Evolutionary conservation across 2,329 filamentous ascomycete genomes (phyloP), one percentile per base, ranked within the genome.

Genomic region (Metarhizium anisopliae): DNA sequence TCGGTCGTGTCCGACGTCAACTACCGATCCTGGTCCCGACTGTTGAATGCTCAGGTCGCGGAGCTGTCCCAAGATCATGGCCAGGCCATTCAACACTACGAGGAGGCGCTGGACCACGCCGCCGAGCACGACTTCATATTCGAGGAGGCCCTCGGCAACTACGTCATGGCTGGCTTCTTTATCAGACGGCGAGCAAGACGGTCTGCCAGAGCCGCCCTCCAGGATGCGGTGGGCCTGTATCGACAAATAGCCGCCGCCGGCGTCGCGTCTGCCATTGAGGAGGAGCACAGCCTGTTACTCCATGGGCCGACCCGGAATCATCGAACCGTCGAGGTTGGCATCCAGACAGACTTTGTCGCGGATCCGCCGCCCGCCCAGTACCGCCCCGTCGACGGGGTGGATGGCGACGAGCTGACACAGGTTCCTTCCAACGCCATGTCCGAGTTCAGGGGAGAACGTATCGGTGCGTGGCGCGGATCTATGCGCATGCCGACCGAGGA

Each of bases 111-210:
- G 56, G 87, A 92, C 62, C 87, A 91, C 63, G 82, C 85, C 13
- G 77, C 87, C 20, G 77, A 87, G 55, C 78, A 89, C 61, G 77
- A 78, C 47, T 86, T 88, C 59, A 64, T 79, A 2, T 80, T 90
- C 52, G 88, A 92, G 58, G 86, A 91, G 67, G 88, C 85, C 0
- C 74, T 90, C 2, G 82, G 83, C 16, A 86, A 87, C 64, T 88
- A 89, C 65, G 74, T 91, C 35, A 86, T 91, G 73, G 87, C 84
- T 2, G 86, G 86, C 10, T 85, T 84, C 65, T 82, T 90, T 59
- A 75, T 89, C 54, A 77, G 87, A 14, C 77, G 80, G 59, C 79
- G 80, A 13, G 84, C 86, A 3, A 77, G 82, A 43, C 75, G 89
- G 58, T 85, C 86, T 40, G 89, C 88, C 30, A 80, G 85, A 54